phyloP scores from a whole-genome alignment of 208 protist genomes.

The Willaertia magna region DNA sequence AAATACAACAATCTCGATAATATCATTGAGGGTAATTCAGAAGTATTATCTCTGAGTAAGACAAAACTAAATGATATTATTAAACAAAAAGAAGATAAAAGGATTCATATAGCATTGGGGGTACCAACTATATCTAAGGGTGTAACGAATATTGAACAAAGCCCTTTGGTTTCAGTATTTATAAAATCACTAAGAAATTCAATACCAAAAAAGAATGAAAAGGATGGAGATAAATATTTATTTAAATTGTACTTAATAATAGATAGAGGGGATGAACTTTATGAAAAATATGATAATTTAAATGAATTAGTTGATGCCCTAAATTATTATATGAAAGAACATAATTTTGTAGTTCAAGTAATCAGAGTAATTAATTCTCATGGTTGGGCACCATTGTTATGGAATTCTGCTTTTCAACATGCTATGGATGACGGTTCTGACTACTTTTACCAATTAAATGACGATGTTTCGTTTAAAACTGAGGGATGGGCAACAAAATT shows the following conservation, averaged over 20 bases:
- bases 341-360: too few relatives aligned
- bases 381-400: not conserved
- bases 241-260: not conserved
- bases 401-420: not conserved
- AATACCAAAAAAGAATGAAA: not conserved
- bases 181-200: too few relatives aligned
- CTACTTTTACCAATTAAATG: not conserved
- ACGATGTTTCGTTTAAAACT: not conserved
- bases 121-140: not conserved
- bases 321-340: not conserved
- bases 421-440: not conserved
- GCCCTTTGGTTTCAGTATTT: not conserved
- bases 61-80: too few relatives aligned
- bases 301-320: not conserved
- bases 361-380: not conserved
- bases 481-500: not conserved
- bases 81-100: too few relatives aligned
- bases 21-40: too few relatives aligned
- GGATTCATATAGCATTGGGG: not conserved
- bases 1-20: not conserved
- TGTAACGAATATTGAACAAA: not conserved
- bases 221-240: not conserved
- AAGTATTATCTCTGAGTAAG: too few relatives aligned
- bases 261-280: not conserved
- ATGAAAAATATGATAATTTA: not conserved